Percentiles rank a stretch among this genome's conserved stretches.
Conservation (phyloP, 257 asterid genomes). For the Salvia miltiorrhiza region DNA sequence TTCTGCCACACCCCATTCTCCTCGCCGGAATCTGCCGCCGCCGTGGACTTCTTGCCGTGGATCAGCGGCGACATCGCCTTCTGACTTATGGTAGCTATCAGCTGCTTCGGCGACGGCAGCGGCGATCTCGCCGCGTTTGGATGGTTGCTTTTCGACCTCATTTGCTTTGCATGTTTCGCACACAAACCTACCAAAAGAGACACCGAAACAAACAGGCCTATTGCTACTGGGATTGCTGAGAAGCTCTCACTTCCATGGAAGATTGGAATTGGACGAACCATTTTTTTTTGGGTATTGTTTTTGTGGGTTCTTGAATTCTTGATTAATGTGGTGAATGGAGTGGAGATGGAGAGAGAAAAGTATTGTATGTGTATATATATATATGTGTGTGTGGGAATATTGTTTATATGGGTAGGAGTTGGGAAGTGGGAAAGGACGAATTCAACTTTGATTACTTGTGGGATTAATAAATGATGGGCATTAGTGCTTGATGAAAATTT, state of each 20-base stretch:
- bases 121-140: constrained; percentile 28
- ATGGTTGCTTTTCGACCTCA: not conserved
- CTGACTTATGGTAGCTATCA: constrained; percentile 27
- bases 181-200: constrained; percentile 55
- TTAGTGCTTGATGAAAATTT: constrained; percentile 8
- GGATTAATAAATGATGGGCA: constrained; percentile 17
- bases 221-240: constrained; percentile 42
- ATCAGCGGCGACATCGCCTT: constrained; percentile 31
- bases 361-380: constrained; percentile 18
- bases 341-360: not conserved
- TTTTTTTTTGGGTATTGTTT: constrained; percentile 4
- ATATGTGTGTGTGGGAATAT: not conserved
- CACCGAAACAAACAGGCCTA: constrained; percentile 55
- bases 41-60: constrained; percentile 16
- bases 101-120: constrained; percentile 33
- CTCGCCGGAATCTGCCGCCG: not conserved
- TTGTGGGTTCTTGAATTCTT: not conserved
- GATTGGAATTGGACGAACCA: constrained; percentile 51
- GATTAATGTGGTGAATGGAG: constrained; percentile 2
- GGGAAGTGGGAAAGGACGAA: constrained; percentile 32
- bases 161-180: constrained; percentile 48
- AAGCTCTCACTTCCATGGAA: constrained; percentile 20
- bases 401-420: constrained; percentile 29
- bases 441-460: constrained; percentile 29
- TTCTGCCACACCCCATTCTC: constrained; percentile 80